phyloP scores from a whole-genome alignment of 169 alveolate species.

The Eimeria praecox region DNA sequence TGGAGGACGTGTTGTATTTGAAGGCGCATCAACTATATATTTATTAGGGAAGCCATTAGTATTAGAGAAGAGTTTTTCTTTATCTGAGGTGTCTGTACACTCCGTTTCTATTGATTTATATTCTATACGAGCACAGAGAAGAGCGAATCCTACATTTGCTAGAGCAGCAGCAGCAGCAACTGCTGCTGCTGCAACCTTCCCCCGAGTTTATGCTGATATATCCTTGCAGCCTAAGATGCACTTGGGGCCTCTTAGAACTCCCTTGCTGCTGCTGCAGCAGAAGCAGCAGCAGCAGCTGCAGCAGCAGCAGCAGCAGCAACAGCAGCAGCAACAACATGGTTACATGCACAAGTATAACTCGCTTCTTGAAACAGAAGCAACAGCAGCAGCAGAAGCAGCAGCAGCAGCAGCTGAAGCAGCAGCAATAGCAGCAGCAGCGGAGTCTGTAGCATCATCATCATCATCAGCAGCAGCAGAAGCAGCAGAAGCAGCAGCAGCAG shows the following conservation, averaged over 20 bases:
- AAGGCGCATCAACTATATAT: conserved; percentile 90
- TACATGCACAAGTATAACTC: background rate
- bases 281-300: conserved; percentile 19
- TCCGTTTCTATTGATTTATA: conserved; percentile 88
- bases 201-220: background rate
- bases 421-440: conserved; percentile 11
- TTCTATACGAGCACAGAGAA: conserved; percentile 86
- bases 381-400: conserved; percentile 32
- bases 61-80: conserved; percentile 59
- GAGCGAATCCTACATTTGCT: conserved; percentile 37
- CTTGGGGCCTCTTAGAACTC: background rate
- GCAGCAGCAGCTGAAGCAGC: conserved; percentile 31
- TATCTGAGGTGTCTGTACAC: conserved; percentile 83
- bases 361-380: background rate
- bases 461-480: background rate
- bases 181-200: conserved; percentile 8
- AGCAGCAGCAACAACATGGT: conserved; percentile 19
- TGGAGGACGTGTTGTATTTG: conserved; percentile 92
- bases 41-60: conserved; percentile 89
- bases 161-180: conserved; percentile 44
- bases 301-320: conserved; percentile 16
- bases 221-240: too few species aligned
- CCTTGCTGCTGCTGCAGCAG: background rate
- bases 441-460: background rate
- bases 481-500: conserved; percentile 66